Evolutionary conservation across 441 rosid species (phyloP).

Genomic region (Metrosideros polymorpha): DNA sequence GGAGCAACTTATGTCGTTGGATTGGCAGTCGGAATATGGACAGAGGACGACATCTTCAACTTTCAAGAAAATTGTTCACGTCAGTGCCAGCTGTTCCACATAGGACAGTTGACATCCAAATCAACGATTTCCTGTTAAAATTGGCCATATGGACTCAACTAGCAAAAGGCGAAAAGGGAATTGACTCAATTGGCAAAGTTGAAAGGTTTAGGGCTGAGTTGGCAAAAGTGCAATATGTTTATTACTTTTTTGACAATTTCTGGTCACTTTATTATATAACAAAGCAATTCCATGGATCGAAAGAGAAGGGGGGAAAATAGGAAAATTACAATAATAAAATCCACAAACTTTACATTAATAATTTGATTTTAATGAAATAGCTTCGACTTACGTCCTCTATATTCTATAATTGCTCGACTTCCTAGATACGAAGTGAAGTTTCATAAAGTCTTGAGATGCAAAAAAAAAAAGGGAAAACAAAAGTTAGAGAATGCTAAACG

Average conservation of each 20-base stretch:
- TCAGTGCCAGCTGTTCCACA: no score
- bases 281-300: not conserved
- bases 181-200: no score
- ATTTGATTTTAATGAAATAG: not conserved
- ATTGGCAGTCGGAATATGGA: slow-evolving; percentile 79
- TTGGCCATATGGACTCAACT: no score
- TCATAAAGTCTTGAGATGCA: not conserved
- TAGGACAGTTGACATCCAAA: no score
- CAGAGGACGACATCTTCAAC: slow-evolving; percentile 47
- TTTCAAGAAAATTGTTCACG: slow-evolving; percentile 39
- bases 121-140: no score
- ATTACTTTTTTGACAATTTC: no score
- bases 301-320: no score
- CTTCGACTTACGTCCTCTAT: not conserved
- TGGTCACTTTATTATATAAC: not conserved
- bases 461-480: no score
- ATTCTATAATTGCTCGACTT: not conserved
- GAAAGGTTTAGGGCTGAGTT: no score
- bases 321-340: not conserved
- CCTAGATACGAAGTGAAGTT: not conserved
- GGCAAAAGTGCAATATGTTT: no score
- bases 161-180: no score
- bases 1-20: slow-evolving; percentile 98
- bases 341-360: no score
- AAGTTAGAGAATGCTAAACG: not conserved